Evolutionary conservation across 2,329 filamentous ascomycete genomes (phyloP), one percentile per base, ranked within the genome.

Genomic region (Aureobasidium sp.): DNA sequence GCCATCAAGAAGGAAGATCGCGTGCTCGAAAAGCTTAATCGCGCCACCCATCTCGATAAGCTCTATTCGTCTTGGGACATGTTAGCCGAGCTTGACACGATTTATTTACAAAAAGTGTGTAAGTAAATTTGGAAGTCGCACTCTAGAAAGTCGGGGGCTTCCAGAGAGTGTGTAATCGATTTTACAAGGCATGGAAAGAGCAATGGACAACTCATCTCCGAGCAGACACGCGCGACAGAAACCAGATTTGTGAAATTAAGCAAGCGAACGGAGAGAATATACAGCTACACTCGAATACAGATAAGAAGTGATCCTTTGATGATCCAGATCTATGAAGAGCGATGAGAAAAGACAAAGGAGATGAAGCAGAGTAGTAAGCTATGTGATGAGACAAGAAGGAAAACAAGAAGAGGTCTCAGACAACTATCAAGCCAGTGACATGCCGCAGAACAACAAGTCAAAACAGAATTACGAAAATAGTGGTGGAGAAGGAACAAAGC

Each of bases 1-100:
- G 29, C 16, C 9, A 15, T 30, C 21, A 1, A 1, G 21, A 1
- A 21, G 21, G 15, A 53, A 15, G 36, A 44, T 55, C 52, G 52
- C 52, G 52, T 55, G 52, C 52, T 55, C 44, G 8, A n/a, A 55
- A 55, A 55, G 52, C 39, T 44, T 55, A 45, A 55, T 55, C 30
- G 37, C 52, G 52, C 37, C 27, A 36, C 52, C 16, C 36, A 25
- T 30, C 36, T 21, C 44, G 52, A 55, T 55, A 44, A 55, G 52
- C 52, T 36, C 36, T 52, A 2, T 27, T 3, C n/a, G 16, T 13
- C 9, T 34, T 44, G 27, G 52, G 39, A 44, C 39, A 42, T 55
- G 15, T 55, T 55, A 55, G 39, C 52, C 52, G 52, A 55, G 52
- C 29, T 44, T 53, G 50, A 39, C 50, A 53, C n/a, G 3, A 41